A percentile compares a stretch with the other conserved stretches of the same genome.
Evolutionary conservation across 208 protist species (phyloP).

Genomic region (Trypanosomatidae sp.): DNA sequence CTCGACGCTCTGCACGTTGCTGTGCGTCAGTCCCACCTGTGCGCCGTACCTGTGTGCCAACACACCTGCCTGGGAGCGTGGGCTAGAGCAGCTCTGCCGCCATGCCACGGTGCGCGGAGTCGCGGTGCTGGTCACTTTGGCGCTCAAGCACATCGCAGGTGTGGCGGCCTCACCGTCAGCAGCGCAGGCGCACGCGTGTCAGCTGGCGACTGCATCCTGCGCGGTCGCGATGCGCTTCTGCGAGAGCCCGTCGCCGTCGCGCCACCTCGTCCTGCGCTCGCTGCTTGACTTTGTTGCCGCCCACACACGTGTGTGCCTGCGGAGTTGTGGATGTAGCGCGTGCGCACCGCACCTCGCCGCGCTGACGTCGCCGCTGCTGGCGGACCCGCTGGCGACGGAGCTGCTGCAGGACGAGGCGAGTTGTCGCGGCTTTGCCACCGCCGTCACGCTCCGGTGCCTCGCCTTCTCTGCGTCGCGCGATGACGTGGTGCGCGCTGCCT

Average conservation of each 20-base stretch:
- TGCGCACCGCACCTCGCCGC: background rate
- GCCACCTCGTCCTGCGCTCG: slow-evolving; percentile 23
- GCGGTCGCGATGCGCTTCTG: slow-evolving; percentile 3
- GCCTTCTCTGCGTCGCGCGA: background rate
- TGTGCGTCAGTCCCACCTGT: slow-evolving; percentile 2
- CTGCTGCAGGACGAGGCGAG: slow-evolving; percentile 21
- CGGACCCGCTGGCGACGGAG: slow-evolving; percentile 3
- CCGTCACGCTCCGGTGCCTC: background rate
- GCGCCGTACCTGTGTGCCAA: background rate
- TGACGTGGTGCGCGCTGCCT: background rate
- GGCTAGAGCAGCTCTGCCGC: slow-evolving; percentile 12
- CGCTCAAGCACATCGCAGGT: slow-evolving; percentile 10
- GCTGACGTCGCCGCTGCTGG: slow-evolving; percentile 5
- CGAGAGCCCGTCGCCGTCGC: slow-evolving; percentile 7
- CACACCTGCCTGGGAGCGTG: slow-evolving; percentile 5
- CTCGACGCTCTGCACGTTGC: slow-evolving; percentile 22
- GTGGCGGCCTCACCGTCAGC: background rate
- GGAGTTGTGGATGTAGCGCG: background rate
- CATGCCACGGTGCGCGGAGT: slow-evolving; percentile 18
- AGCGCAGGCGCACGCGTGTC: background rate
- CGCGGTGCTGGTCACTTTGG: slow-evolving; percentile 7
- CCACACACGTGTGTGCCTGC: slow-evolving; percentile 1
- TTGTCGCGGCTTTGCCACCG: slow-evolving; percentile 6
- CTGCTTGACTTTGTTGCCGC: slow-evolving; percentile 14
- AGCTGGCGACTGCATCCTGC: slow-evolving; percentile 6